Percentiles rank a stretch among this genome's conserved stretches.
phyloP scores from a whole-genome alignment of 495 filamentous ascomycete genomes.

The Penicillium cosmopolitanum region DNA sequence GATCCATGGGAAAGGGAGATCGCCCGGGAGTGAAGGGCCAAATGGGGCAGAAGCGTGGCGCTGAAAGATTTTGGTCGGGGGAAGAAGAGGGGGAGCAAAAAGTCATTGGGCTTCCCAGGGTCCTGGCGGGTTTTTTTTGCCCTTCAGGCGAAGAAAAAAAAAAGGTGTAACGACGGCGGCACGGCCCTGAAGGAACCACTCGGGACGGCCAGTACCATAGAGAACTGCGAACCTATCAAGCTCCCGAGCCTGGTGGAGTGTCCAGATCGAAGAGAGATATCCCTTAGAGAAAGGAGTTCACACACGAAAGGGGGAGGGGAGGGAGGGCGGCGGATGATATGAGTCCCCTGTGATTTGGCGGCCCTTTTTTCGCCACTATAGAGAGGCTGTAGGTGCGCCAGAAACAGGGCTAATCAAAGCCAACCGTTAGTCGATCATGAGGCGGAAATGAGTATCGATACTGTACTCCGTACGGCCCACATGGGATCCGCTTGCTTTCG shows the following conservation, averaged over 20 bases:
- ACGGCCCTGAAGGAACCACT: conserved; percentile 1
- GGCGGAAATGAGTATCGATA: conserved; percentile 21
- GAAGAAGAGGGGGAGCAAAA: conserved; percentile 4
- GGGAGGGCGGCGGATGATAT: conserved; percentile 17
- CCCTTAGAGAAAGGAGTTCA: conserved; percentile 6
- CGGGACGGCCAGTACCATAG: neutral
- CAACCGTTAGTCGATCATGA: conserved; percentile 24
- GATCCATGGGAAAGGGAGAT: conserved; percentile 26
- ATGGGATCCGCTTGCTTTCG: neutral
- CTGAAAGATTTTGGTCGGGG: conserved; percentile 11
- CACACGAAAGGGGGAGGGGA: neutral
- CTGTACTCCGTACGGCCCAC: conserved; percentile 19
- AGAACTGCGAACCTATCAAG: neutral
- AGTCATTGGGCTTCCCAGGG: neutral
- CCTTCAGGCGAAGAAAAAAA: neutral
- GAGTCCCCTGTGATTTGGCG: conserved; percentile 25
- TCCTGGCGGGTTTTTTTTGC: neutral
- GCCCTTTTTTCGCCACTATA: conserved; percentile 30
- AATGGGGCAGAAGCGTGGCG: conserved; percentile 20
- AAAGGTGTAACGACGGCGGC: conserved; percentile 8
- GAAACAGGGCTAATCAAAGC: conserved; percentile 26
- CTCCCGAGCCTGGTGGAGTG: neutral
- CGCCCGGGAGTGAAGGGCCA: conserved; percentile 15
- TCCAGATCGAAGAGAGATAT: conserved; percentile 6
- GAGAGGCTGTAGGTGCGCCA: conserved; percentile 16